These are phyloP conservation scores for Tulasnella sp. DNA, from an alignment of 768 basidiomycete genomes.

Conservation along the genomic window DNA sequence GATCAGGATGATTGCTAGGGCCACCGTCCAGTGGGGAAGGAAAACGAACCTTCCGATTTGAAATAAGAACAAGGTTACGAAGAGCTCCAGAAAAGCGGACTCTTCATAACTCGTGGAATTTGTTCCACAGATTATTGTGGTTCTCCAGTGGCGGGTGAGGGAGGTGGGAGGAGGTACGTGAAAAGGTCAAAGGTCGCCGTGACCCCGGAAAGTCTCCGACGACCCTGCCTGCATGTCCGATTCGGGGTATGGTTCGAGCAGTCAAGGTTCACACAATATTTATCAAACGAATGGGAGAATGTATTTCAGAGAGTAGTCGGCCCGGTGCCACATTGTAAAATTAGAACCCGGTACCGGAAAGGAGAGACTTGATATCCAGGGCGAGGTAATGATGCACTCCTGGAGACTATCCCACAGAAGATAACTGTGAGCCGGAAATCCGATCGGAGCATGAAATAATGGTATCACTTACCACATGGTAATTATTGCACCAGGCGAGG, in stretches of 20 bases:
- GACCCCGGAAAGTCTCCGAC: not conserved
- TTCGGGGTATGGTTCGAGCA: not conserved
- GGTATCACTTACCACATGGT: slow-evolving; percentile 4
- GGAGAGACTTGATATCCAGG: not conserved
- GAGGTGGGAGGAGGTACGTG: not conserved
- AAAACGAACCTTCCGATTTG: not conserved
- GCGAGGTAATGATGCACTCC: not conserved
- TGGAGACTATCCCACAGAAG: not conserved
- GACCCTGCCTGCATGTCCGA: not conserved
- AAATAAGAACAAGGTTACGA: not conserved
- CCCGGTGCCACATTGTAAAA: not conserved
- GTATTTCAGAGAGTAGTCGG: not conserved
- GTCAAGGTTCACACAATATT: not conserved
- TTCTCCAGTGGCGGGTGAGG: not conserved
- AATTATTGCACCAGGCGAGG: slow-evolving; percentile 12
- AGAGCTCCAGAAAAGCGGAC: not conserved
- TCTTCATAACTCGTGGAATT: not conserved
- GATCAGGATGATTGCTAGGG: not conserved
- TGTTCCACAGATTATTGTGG: not conserved
- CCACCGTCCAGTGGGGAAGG: not conserved
- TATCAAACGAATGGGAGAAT: not conserved
- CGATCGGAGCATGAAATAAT: not conserved
- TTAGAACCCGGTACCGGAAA: not conserved
- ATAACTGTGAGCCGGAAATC: not conserved
- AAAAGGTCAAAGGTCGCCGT: not conserved